Evolutionary conservation across 768 basidiomycete genomes (phyloP), one percentile per base, ranked within the genome.

Genomic region (Nevesoporus exiguus): DNA sequence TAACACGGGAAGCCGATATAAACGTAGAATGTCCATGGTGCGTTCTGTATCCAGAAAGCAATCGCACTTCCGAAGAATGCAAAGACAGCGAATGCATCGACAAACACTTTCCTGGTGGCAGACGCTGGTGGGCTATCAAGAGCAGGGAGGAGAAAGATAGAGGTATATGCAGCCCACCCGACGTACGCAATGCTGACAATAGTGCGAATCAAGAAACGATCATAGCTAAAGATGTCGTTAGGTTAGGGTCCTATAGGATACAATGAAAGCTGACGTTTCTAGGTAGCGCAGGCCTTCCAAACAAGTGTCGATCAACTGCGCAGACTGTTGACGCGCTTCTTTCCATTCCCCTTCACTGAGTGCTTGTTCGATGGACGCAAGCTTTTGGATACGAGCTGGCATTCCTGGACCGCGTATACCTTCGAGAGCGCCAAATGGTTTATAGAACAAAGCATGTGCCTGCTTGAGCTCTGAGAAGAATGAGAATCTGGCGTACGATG

Each of bases 1-100:
- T 82, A 91, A 30, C 80, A 77, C 0, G 91, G 89, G 57, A 92
- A 92, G 5, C 77, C 65, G 33, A 84, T 77, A 62, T 94, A 94
- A 39, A 89, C 52, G 63, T 87, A 92, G 62, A 90, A 88, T 4
- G 83, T 82, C 79, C 77, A 80, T 0, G 90, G 86, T 0, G 84
- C 82, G 22, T 67, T 72, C 62, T 92, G 88, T n/a, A 84, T 40
- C 36, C 73, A 74, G 63, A 91, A 90, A 11, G 78, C 61, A 0
- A 48, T 52, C 73, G 79, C 83, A 49, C 78, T 81, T 15, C 52
- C 61, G 7, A 63, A 44, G 36, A 75, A 60, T 2, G 63, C 67
- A 9, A 70, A 24, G 7, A 80, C 40, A 3, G 71, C 61, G 46
- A 45, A 61, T 19, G 33, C 57, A 55, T 61, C 72, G 63, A 59